Evolutionary conservation across 768 basidiomycete genomes (phyloP).

Genomic region (Cubamyces sp.): DNA sequence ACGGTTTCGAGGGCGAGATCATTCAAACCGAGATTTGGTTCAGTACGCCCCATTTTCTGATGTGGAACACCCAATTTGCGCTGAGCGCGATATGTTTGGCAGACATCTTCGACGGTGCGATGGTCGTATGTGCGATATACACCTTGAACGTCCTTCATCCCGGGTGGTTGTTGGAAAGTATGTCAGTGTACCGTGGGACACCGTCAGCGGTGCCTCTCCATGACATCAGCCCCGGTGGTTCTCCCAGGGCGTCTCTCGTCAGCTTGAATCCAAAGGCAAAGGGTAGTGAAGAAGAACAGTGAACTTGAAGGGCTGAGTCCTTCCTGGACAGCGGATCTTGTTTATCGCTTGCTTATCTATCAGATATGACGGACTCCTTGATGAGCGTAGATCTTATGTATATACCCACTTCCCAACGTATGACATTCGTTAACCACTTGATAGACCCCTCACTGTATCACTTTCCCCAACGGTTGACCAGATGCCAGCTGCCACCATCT

Average conservation of each 20-base stretch:
- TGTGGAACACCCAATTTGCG: background rate
- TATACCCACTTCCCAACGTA: too few relatives aligned
- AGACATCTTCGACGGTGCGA: constrained; percentile 55
- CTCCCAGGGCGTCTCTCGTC: background rate
- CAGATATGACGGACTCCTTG: too few relatives aligned
- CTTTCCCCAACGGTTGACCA: too few relatives aligned
- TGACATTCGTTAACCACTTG: too few relatives aligned
- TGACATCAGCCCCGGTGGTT: background rate
- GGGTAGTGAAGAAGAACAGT: too few relatives aligned
- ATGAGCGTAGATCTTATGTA: too few relatives aligned
- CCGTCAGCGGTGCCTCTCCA: background rate
- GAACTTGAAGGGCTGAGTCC: too few relatives aligned
- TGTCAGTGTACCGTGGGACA: background rate
- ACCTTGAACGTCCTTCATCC: constrained; percentile 50
- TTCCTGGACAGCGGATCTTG: too few relatives aligned
- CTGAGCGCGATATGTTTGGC: background rate
- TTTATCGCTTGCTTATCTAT: too few relatives aligned
- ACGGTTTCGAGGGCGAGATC: constrained; percentile 54
- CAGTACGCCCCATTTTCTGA: constrained; percentile 37
- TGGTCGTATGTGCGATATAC: constrained; percentile 49
- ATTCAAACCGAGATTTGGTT: constrained; percentile 52
- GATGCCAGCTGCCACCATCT: too few relatives aligned
- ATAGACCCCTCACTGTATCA: too few relatives aligned
- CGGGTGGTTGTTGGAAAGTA: constrained; percentile 35
- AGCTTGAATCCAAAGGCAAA: background rate